Evolutionary conservation across 192 early-diverging fungal species (phyloP), one percentile per base, ranked within the genome.

Genomic region (Oehlia diaphana): DNA sequence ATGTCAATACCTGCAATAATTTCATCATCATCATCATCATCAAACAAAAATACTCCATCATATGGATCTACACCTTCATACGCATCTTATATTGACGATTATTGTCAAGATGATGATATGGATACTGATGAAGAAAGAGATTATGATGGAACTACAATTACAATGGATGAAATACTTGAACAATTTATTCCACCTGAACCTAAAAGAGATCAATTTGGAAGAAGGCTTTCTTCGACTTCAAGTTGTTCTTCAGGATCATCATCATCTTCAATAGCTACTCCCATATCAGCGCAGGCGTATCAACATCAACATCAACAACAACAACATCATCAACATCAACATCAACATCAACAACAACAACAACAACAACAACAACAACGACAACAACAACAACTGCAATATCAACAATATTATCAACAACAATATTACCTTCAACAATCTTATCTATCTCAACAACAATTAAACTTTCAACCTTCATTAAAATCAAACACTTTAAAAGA

Each of bases 381-480:
- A 42, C 67, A 33, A 7, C 61, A 79, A 7, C 53, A 72, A 50
- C 35, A 53, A 3, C 70, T 73, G 6, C 53, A 72, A 50, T 10
- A 23, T 16, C 26, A 23, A 16, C 78, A 79, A 12, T 61, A 31
- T 28, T 31, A 35, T n/a, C 49, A 62, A n/a, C 77, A 77, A 9
- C 76, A 81, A 21, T 67, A 39, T 53, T 80, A 71, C 72, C 76
- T 65, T 8, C 76, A 63, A 37, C 61, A 39, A 61, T 61, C 49
- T 9, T 65, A 73, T 73, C 21, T 33, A 13, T 0, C 28, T 33
- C 65, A 67, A 67, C 65, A 13, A 33, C 21, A 28, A 6, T 67
- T 33, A 31, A 35, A 67, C 16, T 19, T 67, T 67, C 33, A 16
- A 33, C 9, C 16, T 67, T 33, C 53, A 21, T 21, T 58, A 58